phyloP scores from a whole-genome alignment of 2,329 filamentous ascomycete genomes.

The Ceratocystiopsis minuta region DNA sequence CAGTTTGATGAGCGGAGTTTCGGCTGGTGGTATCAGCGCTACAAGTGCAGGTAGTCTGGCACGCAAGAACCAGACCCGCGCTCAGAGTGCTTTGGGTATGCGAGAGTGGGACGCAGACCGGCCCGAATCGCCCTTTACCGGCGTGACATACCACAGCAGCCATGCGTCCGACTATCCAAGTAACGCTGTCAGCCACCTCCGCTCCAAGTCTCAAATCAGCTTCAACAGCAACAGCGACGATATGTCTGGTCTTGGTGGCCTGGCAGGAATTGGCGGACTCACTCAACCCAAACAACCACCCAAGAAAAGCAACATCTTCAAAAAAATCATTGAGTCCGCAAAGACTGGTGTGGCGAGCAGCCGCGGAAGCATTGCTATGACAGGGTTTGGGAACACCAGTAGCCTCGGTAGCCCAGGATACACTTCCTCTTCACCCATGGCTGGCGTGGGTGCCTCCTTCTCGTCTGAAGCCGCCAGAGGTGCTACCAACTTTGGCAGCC shows the following conservation, averaged over 20 bases:
- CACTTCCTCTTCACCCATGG: conserved; percentile 22
- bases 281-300: conserved; percentile 51
- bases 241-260: conserved; percentile 18
- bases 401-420: conserved; percentile 11
- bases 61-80: conserved; percentile 42
- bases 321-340: conserved; percentile 83
- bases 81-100: conserved; percentile 47
- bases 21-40: conserved; percentile 78
- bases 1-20: conserved; percentile 86
- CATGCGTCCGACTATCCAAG: conserved; percentile 41
- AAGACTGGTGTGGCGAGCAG: conserved; percentile 87
- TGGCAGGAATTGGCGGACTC: conserved; percentile 60
- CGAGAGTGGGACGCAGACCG: conserved; percentile 37
- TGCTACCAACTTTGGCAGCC: conserved; percentile 13
- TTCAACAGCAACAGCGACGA: conserved; percentile 36
- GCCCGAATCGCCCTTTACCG: conserved; percentile 49
- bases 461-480: too few relatives aligned
- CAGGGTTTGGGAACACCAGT: conserved; percentile 24
- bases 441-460: conserved; percentile 11
- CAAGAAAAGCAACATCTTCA: conserved; percentile 76
- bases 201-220: conserved; percentile 48
- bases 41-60: conserved; percentile 91
- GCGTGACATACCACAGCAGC: conserved; percentile 80
- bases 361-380: conserved; percentile 61
- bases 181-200: conserved; percentile 10